phyloP scores from a whole-genome alignment of 495 filamentous ascomycete genomes.

The Xylaria bambusicola region DNA sequence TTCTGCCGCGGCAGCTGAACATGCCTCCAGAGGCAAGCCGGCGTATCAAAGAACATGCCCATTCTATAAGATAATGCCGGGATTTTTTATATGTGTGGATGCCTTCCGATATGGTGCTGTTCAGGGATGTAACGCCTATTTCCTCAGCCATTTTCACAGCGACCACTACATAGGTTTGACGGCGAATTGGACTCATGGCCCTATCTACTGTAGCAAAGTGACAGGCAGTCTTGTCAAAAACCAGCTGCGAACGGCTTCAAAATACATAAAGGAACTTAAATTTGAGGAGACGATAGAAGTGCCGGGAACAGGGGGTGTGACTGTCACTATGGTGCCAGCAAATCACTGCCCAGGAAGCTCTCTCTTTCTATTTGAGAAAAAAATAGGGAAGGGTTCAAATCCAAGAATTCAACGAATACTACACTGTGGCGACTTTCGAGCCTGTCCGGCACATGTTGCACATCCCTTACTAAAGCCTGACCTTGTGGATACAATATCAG shows the following conservation, averaged over 20 bases:
- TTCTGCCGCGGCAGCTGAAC: slow-evolving; percentile 76
- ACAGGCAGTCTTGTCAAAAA: slow-evolving; percentile 87
- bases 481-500: slow-evolving; percentile 63
- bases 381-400: slow-evolving; percentile 58
- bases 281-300: slow-evolving; percentile 83
- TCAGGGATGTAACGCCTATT: slow-evolving; percentile 90
- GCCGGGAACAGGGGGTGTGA: slow-evolving; percentile 74
- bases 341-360: slow-evolving; percentile 98
- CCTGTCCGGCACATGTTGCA: slow-evolving; percentile 79
- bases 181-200: slow-evolving; percentile 85
- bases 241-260: slow-evolving; percentile 81
- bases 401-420: slow-evolving; percentile 72
- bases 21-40: slow-evolving; percentile 79
- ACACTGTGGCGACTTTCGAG: slow-evolving; percentile 95
- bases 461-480: slow-evolving; percentile 82
- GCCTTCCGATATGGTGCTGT: slow-evolving; percentile 95
- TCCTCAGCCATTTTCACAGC: slow-evolving; percentile 96
- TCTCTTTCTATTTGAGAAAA: slow-evolving; percentile 88
- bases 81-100: slow-evolving; percentile 90
- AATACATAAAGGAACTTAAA: slow-evolving; percentile 81
- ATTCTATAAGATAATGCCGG: slow-evolving; percentile 97
- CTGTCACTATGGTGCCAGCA: slow-evolving; percentile 91
- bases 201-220: slow-evolving; percentile 92
- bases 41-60: slow-evolving; percentile 89
- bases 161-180: slow-evolving; percentile 95